These are phyloP conservation scores for Microsporum canis DNA, from an alignment of 2,329 filamentous ascomycete species.

Conservation along the genomic window DNA sequence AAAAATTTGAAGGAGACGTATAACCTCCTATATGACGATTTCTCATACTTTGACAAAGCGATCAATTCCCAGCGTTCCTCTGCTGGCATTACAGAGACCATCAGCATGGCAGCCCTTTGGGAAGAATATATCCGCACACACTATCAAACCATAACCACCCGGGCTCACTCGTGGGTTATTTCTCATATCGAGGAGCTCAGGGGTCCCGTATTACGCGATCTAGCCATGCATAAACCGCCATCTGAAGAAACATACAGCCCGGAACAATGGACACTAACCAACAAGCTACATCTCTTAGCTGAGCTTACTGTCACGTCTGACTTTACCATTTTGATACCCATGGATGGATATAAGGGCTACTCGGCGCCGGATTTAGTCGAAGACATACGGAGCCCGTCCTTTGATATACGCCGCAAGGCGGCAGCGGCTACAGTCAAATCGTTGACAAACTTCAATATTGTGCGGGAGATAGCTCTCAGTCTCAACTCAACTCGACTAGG, in stretches of 20 bases:
- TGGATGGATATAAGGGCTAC: slow-evolving; percentile 19
- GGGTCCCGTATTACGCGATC: slow-evolving; percentile 10
- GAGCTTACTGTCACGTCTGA: slow-evolving; percentile 15
- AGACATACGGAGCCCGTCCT: not conserved
- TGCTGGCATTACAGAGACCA: not conserved
- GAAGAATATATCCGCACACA: slow-evolving; percentile 16
- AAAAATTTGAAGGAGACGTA: slow-evolving; percentile 17
- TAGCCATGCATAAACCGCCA: slow-evolving; percentile 7
- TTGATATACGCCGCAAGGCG: not conserved
- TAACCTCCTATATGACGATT: slow-evolving; percentile 18
- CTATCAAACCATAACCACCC: slow-evolving; percentile 17
- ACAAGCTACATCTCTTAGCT: slow-evolving; percentile 13
- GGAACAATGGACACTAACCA: slow-evolving; percentile 13
- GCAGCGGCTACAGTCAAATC: not conserved
- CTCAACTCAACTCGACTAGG: not conserved
- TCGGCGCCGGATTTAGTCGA: not conserved
- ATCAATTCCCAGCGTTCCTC: slow-evolving; percentile 13
- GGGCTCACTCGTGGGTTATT: slow-evolving; percentile 19
- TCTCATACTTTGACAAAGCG: slow-evolving; percentile 11
- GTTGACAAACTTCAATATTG: not conserved
- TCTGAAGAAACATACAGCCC: slow-evolving; percentile 4
- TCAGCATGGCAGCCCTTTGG: slow-evolving; percentile 17
- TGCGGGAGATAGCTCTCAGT: not conserved
- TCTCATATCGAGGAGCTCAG: slow-evolving; percentile 13
- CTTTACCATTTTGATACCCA: slow-evolving; percentile 18